Base-by-base conservation (phyloP, 1,284 basidiomycete genomes). In the Porodaedalea pini region DNA sequence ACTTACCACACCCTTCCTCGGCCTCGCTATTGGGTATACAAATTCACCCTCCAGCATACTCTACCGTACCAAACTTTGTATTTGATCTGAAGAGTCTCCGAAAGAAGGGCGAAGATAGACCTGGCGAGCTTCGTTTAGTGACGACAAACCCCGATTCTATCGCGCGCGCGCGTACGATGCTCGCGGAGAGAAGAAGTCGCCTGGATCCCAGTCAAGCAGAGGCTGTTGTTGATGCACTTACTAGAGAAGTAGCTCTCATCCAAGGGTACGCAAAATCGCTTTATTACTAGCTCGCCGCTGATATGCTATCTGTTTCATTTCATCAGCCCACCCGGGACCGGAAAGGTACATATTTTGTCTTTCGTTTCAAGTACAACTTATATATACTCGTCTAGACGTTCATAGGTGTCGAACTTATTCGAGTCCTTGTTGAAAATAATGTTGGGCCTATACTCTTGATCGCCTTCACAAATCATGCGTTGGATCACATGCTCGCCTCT, bases 391-490 rank as follows among this genome's bases (percentile, higher is more conserved):
- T 19, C 1, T 59, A 85, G 82, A 86, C 81, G 49, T 88, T 76
- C 63, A 84, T 83, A 0, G 87, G 86, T 0, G 76, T 85, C 2
- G 81, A 88, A 64, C 71, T 90, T 0, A 68, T 90, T 8, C 77
- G 83, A 0, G 78, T 87, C 6, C 73, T 90, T n/a, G 63, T 85
- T 10, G 68, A 69, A 6, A 85, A 80, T 62, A 63, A 69, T 0
- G 65, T 79, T 29, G 71, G 73, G 0, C 85, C 82, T 0, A 81
- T 89, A 54, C 71, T 88, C 13, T 73, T 89, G 73, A 84, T 90
- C 45, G 84, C 85, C 0, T 86, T 82, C 68, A 90, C 88, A 0
- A 90, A 90, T 63, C 88, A 90, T 59, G 86, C 88, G 0, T 73
- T 90, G 0, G 87, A 90, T 59, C 84, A 89, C 59, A 78, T 89